A percentile compares a stretch with the other conserved stretches of the same genome.
These are phyloP conservation scores for Vitis rotundifolia DNA, from an alignment of 164 flowering plant genomes.

Conservation along the genomic window DNA sequence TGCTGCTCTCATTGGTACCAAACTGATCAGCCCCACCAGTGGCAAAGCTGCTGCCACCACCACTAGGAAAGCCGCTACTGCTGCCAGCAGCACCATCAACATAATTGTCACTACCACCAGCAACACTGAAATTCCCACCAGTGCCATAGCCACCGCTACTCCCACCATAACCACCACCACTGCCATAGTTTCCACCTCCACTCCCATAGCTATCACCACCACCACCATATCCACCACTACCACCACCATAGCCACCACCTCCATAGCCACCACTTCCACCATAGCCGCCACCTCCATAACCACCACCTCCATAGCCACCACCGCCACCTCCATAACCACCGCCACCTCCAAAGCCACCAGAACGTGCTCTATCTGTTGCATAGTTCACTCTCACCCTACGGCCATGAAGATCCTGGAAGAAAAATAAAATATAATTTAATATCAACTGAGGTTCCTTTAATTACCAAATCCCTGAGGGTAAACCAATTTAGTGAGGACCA, in stretches of 20 bases:
- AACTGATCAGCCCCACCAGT: constrained; percentile 5
- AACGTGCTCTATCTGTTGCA: constrained; percentile 64
- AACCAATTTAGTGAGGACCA: no score
- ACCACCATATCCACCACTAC: constrained; percentile 16
- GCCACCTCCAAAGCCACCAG: constrained; percentile 14
- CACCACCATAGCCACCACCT: constrained; percentile 3
- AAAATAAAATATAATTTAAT: neutral
- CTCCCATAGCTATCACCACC: constrained; percentile 5
- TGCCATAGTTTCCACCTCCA: neutral
- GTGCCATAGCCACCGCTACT: neutral
- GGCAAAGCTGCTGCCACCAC: constrained; percentile 4
- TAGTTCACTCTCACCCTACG: constrained; percentile 69
- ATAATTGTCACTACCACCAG: constrained; percentile 18
- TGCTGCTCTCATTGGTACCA: constrained; percentile 6
- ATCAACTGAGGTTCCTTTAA: neutral
- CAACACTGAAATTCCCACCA: constrained; percentile 13
- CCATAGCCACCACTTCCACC: constrained; percentile 15
- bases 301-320: constrained; percentile 21
- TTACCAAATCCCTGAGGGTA: neutral
- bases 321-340: constrained; percentile 23
- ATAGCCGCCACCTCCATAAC: constrained; percentile 18
- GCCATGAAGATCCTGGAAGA: constrained; percentile 72
- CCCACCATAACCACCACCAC: neutral
- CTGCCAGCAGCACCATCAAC: constrained; percentile 13
- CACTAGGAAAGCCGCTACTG: constrained; percentile 8